phyloP scores from a whole-genome alignment of 371 early-diverging fungal species.

The Phascolomyces articulosus region DNA sequence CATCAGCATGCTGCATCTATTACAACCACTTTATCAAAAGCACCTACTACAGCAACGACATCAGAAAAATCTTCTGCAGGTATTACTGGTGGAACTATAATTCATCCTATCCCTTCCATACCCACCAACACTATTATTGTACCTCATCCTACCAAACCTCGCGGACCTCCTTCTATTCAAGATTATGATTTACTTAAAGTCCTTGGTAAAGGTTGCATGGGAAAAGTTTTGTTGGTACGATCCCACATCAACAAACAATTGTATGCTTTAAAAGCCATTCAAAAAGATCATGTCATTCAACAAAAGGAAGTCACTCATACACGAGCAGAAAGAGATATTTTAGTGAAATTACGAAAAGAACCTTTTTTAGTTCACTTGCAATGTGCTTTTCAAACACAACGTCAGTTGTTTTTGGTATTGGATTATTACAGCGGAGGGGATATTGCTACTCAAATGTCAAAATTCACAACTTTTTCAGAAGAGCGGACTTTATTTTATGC shows the following conservation, averaged over 20 bases:
- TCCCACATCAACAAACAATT: conserved; percentile 51
- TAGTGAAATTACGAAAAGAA: conserved; percentile 61
- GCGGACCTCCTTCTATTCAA: conserved; percentile 13
- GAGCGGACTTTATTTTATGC: conserved; percentile 82
- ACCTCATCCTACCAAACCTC: neutral
- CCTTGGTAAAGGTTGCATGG: conserved; percentile 80
- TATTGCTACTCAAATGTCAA: conserved; percentile 80
- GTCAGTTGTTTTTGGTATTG: conserved; percentile 78
- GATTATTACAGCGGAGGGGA: conserved; percentile 87
- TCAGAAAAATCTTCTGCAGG: too few relatives aligned
- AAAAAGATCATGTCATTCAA: conserved; percentile 66
- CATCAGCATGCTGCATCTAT: neutral
- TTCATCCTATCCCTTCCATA: conserved; percentile 6
- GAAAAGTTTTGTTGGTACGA: conserved; percentile 66
- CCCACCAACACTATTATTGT: neutral
- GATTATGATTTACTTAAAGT: conserved; percentile 71
- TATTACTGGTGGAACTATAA: too few relatives aligned
- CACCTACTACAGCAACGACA: neutral
- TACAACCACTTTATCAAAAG: neutral
- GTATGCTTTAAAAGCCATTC: conserved; percentile 75
- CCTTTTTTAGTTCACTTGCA: conserved; percentile 77
- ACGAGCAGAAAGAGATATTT: conserved; percentile 72
- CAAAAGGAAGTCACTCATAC: conserved; percentile 67
- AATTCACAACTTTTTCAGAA: conserved; percentile 69
- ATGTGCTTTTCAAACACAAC: conserved; percentile 71